Base-by-base conservation (phyloP, 176 grass and related monocot species). In the Aechmea fasciata region DNA sequence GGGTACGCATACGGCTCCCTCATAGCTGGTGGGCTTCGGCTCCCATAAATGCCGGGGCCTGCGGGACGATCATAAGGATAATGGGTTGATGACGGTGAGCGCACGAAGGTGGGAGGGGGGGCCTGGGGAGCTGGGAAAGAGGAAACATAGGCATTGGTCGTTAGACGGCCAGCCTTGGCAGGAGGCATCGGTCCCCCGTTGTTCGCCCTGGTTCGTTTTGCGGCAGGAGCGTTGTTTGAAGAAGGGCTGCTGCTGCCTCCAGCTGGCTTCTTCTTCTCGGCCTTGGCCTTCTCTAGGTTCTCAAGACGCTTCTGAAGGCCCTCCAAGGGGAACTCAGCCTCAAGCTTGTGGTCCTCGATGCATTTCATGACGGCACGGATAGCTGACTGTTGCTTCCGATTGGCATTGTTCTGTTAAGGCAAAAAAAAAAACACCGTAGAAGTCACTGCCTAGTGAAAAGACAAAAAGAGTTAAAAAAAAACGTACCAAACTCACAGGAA, bases 291-390 rank as follows among this genome's bases (percentile, higher is more conserved):
- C 80, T 96, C 92, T 17, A 96, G 72, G 47, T 83, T 84, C 82
- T 96, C 92, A 15, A 96, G 92, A 51, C 82, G 85, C 78, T 86
- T 96, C 64, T 77, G 83, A 52, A 96, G 88, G 71, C 80, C 80
- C 23, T 83, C 80, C 26, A 78, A 50, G 48, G 92, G 78, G 77
- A 91, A 91, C 63, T 91, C 88, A 22, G 92, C 80, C 68, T 96
- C 85, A 6, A 96, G 83, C 47, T 91, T 91, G 71, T 67, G 92
- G 51, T 96, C 92, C 75, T 96, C 88, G 49, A 96, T 85, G 67
- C 92, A 96, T 78, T 96, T 96, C 59, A 96, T 96, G 17, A 87
- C 88, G 75, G 92, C 88, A 11, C 92, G 70, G 9, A 96, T 41
- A 0, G 78, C 85, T 7, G 81, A 83, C 14, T 96, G 92, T 78